Evolutionary conservation across 108 stramenopile species (phyloP), one percentile per base, ranked within the genome.

Genomic region (Craspedostauros australis): DNA sequence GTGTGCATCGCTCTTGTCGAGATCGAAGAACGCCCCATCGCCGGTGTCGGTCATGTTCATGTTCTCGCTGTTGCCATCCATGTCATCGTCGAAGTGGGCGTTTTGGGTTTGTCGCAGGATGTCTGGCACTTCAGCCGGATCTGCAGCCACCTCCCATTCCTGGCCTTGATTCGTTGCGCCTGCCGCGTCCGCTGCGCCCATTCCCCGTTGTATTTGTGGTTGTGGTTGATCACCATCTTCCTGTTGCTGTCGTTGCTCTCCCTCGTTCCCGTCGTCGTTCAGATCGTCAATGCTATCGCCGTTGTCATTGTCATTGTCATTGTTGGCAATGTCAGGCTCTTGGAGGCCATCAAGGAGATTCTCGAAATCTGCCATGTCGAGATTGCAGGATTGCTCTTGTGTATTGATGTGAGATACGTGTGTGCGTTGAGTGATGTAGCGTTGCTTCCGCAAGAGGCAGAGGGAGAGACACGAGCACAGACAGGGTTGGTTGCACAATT

Each of bases 321-420:
- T 30, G 22, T 69, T 46, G 14, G 19, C 39, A 23, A n/a, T 38
- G 30, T 57, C 30, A 26, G 47, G 54, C 22, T 66, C 65, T 52
- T 58, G 50, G 12, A 73, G 54, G 39, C 62, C 64, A 12, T 69
- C 79, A 22, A 84, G 76, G 40, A 84, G 62, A 43, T 84, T 77
- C 48, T 75, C 46, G 5, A 84, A 74, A 56, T 84, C 82, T 11
- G 82, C 82, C 82, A 84, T 84, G 54, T n/a, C n/a, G n/a, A n/a
- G n/a, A n/a, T n/a, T n/a, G n/a, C n/a, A n/a, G n/a, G n/a, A n/a
- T n/a, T n/a, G n/a, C n/a, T n/a, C n/a, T n/a, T n/a, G n/a, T n/a
- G n/a, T n/a, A n/a, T n/a, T n/a, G n/a, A n/a, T n/a, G n/a, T n/a
- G n/a, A n/a, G n/a, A n/a, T n/a, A n/a, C n/a, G n/a, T n/a, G n/a